These are phyloP conservation scores for Pseudonitzschia pungens DNA, from an alignment of 108 stramenopile genomes.

Conservation along the genomic window DNA sequence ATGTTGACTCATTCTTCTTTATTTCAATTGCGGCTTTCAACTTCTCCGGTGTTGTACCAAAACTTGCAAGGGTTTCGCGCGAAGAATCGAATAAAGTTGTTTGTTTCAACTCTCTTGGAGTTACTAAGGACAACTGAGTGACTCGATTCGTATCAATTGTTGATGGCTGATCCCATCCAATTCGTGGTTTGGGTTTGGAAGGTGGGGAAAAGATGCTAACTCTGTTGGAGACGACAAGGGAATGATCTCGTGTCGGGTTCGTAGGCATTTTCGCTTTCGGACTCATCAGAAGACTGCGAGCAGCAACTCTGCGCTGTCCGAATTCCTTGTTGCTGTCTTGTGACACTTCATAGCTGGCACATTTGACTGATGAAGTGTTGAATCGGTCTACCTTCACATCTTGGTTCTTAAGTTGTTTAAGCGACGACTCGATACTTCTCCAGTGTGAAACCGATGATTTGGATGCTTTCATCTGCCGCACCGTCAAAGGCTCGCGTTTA, in stretches of 20 bases:
- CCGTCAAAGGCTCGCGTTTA: not conserved
- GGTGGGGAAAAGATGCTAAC: slow-evolving; percentile 34
- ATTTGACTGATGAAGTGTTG: not conserved
- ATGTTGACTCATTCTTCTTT: slow-evolving; percentile 28
- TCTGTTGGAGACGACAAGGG: not conserved
- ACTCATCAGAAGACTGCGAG: slow-evolving; percentile 7
- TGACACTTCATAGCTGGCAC: not conserved
- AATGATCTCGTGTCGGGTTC: slow-evolving; percentile 3
- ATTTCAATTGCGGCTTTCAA: slow-evolving; percentile 47
- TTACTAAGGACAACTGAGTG: slow-evolving; percentile 18
- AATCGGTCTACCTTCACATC: slow-evolving; percentile 16
- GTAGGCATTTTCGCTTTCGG: not conserved
- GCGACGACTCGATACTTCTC: slow-evolving; percentile 21
- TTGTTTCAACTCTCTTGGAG: slow-evolving; percentile 49
- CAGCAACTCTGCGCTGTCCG: not conserved
- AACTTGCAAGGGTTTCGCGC: slow-evolving; percentile 55
- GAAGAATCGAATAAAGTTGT: slow-evolving; percentile 51
- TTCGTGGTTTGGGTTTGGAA: slow-evolving; percentile 16
- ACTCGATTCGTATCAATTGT: slow-evolving; percentile 27
- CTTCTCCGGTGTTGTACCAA: slow-evolving; percentile 78
- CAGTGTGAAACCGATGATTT: slow-evolving; percentile 13
- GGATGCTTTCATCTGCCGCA: slow-evolving; percentile 1
- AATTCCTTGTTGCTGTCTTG: not conserved
- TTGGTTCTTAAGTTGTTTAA: slow-evolving; percentile 10
- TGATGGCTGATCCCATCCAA: slow-evolving; percentile 39